phyloP scores from a whole-genome alignment of 495 filamentous ascomycete species.

The Talaromyces adpressus region DNA sequence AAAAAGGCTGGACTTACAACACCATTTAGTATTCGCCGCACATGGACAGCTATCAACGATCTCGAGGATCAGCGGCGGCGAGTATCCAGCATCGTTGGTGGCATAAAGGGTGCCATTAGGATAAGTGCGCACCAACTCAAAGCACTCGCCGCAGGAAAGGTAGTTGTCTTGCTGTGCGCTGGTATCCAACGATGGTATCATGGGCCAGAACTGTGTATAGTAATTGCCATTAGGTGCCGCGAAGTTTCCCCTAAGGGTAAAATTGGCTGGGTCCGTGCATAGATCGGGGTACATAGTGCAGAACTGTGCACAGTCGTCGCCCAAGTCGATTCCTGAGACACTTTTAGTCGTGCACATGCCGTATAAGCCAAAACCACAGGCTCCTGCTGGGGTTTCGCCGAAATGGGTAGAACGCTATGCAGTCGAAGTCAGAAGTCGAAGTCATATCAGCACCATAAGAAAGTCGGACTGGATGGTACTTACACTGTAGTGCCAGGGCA shows the following conservation, averaged over 20 bases:
- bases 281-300: constrained; percentile 1
- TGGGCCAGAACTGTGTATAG: constrained; percentile 6
- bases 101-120: background rate
- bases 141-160: constrained; percentile 4
- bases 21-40: constrained; percentile 1
- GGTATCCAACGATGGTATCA: constrained; percentile 1
- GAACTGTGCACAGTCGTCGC: constrained; percentile 1
- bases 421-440: background rate
- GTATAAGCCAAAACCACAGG: constrained; percentile 3
- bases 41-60: constrained; percentile 5
- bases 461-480: background rate
- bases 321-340: constrained; percentile 4
- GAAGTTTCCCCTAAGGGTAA: background rate
- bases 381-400: constrained; percentile 5
- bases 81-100: background rate
- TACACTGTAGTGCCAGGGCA: constrained; percentile 4
- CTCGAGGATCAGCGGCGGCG: background rate
- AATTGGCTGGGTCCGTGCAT: constrained; percentile 3
- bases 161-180: background rate
- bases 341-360: constrained; percentile 4
- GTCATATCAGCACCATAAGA: background rate
- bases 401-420: constrained; percentile 4
- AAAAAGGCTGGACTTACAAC: background rate
- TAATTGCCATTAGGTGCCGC: constrained; percentile 2
- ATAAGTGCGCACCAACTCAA: constrained; percentile 1